A percentile compares a stretch with the other conserved stretches of the same genome.
These are phyloP conservation scores for Verticillium zaregamsianum DNA, from an alignment of 2,329 filamentous ascomycete genomes.

Conservation along the genomic window DNA sequence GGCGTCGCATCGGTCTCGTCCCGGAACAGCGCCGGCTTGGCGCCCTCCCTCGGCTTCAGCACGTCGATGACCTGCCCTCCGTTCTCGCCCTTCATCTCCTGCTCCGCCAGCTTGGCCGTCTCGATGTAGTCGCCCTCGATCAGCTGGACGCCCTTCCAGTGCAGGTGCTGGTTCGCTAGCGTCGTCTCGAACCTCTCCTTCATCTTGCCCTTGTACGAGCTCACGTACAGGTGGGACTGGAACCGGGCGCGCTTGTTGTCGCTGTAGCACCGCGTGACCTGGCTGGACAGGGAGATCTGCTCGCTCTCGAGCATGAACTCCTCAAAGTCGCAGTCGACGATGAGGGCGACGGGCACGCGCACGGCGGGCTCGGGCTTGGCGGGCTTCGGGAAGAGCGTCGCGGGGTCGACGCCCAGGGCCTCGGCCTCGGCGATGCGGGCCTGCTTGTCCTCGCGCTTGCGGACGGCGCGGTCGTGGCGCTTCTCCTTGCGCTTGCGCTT, in stretches of 20 bases:
- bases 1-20: constrained; percentile 28
- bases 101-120: constrained; percentile 61
- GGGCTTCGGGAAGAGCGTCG: constrained; percentile 21
- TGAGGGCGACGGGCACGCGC: constrained; percentile 70
- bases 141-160: constrained; percentile 77
- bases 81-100: constrained; percentile 56
- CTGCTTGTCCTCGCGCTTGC: constrained; percentile 46
- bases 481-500: constrained; percentile 52
- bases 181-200: constrained; percentile 76
- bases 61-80: constrained; percentile 57
- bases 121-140: constrained; percentile 69
- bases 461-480: constrained; percentile 40
- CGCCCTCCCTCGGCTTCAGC: constrained; percentile 37
- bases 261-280: constrained; percentile 85
- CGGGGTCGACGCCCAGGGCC: constrained; percentile 37
- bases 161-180: constrained; percentile 64
- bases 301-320: constrained; percentile 85
- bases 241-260: constrained; percentile 71
- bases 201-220: constrained; percentile 72
- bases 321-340: constrained; percentile 92
- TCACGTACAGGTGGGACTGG: constrained; percentile 69
- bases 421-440: constrained; percentile 42
- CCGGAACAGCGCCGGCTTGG: constrained; percentile 22
- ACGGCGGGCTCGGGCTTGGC: constrained; percentile 26
- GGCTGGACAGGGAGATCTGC: constrained; percentile 73